Percentiles rank a stretch among this genome's conserved stretches.
These are phyloP conservation scores for Xylaria venustula DNA, from an alignment of 495 filamentous ascomycete genomes.

Conservation along the genomic window DNA sequence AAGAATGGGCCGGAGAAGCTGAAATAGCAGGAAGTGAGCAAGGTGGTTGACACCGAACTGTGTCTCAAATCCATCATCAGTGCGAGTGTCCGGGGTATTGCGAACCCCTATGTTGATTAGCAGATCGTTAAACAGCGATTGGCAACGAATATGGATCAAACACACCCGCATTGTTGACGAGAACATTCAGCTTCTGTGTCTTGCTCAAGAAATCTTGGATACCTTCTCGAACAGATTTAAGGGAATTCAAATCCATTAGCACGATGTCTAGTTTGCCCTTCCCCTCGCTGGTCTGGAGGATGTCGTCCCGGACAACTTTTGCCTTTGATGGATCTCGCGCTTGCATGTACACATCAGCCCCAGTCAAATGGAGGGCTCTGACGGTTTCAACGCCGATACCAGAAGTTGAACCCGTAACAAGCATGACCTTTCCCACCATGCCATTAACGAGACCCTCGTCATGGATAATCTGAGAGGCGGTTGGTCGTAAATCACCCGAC, in stretches of 20 bases:
- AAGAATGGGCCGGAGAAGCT: slow-evolving; percentile 43
- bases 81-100: slow-evolving; percentile 24
- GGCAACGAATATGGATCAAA: neutral
- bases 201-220: slow-evolving; percentile 16
- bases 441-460: slow-evolving; percentile 43
- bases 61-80: slow-evolving; percentile 46
- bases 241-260: slow-evolving; percentile 31
- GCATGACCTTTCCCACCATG: slow-evolving; percentile 41
- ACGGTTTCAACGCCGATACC: slow-evolving; percentile 56
- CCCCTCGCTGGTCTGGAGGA: slow-evolving; percentile 24
- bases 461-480: slow-evolving; percentile 51
- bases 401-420: slow-evolving; percentile 50
- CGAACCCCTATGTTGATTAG: neutral
- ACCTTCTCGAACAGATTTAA: slow-evolving; percentile 22
- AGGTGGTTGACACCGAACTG: slow-evolving; percentile 54
- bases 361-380: slow-evolving; percentile 44
- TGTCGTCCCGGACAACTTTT: neutral
- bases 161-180: slow-evolving; percentile 31
- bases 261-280: slow-evolving; percentile 29
- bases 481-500: slow-evolving; percentile 52
- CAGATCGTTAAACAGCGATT: neutral
- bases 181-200: slow-evolving; percentile 18
- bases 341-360: slow-evolving; percentile 46
- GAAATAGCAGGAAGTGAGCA: slow-evolving; percentile 51
- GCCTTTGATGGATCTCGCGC: slow-evolving; percentile 41